Evolutionary conservation across 106 monocot genomes (phyloP).

Genomic region (Dendrobium officinale): DNA sequence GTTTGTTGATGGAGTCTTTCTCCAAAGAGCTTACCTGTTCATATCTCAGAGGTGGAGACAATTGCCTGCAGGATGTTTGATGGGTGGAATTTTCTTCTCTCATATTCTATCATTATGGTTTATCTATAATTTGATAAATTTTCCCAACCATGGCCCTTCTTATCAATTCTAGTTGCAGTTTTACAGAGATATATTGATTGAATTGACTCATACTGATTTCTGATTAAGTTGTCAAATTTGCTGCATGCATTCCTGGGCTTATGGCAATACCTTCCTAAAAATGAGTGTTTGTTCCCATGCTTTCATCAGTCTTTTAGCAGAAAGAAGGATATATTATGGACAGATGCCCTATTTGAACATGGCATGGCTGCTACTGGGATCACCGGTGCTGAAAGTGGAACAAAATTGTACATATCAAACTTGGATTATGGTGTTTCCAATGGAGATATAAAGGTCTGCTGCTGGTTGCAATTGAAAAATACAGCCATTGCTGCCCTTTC

Average conservation of each 20-base stretch:
- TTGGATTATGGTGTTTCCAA: slow-evolving; percentile 93
- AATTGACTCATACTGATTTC: slow-evolving; percentile 14
- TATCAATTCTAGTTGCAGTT: background rate
- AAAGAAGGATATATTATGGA: slow-evolving; percentile 59
- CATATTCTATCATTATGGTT: no score
- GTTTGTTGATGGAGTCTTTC: no score
- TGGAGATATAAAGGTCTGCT: slow-evolving; percentile 90
- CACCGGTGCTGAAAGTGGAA: slow-evolving; percentile 51
- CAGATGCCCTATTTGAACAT: slow-evolving; percentile 64
- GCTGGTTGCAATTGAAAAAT: background rate
- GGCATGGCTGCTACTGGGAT: slow-evolving; percentile 66
- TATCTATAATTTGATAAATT: no score
- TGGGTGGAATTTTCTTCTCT: no score
- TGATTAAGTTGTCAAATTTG: slow-evolving; percentile 24
- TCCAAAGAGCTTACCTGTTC: no score
- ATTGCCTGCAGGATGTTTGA: no score
- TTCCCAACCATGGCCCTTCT: no score
- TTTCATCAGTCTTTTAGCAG: slow-evolving; percentile 76
- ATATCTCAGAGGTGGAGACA: background rate
- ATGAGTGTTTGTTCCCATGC: slow-evolving; percentile 33
- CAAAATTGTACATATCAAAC: slow-evolving; percentile 91
- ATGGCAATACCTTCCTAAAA: slow-evolving; percentile 5
- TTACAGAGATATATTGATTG: slow-evolving; percentile 10
- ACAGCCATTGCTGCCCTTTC: no score
- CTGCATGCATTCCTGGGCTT: background rate